These are phyloP conservation scores for Schizochytrium sp. DNA, from an alignment of 108 stramenopile species.

Conservation along the genomic window DNA sequence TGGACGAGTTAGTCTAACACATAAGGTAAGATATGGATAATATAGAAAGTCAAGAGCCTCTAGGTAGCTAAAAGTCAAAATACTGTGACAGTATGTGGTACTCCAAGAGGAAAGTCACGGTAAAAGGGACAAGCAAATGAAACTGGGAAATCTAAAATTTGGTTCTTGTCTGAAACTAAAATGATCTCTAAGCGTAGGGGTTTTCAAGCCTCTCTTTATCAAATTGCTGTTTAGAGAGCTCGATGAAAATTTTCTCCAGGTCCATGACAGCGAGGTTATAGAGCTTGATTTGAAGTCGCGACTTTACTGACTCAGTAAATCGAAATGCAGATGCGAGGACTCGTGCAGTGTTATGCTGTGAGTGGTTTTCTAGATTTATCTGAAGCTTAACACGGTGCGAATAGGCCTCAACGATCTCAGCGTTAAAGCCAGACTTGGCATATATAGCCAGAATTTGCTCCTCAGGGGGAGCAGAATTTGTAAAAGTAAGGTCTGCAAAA, in stretches of 20 bases:
- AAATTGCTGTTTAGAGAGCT: conserved; percentile 45
- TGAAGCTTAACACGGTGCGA: conserved; percentile 29
- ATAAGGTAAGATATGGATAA: too few relatives aligned
- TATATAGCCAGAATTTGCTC: neutral
- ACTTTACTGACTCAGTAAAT: conserved; percentile 26
- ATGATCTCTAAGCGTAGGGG: too few relatives aligned
- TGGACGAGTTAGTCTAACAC: too few relatives aligned
- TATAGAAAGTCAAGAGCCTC: too few relatives aligned
- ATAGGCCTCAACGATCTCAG: neutral
- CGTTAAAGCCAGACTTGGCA: conserved; percentile 28
- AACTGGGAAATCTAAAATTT: too few relatives aligned
- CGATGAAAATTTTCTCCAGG: conserved; percentile 57
- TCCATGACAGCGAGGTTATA: conserved; percentile 49
- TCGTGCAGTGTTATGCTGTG: neutral
- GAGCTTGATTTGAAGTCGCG: neutral
- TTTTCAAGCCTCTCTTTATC: neutral
- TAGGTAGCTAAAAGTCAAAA: too few relatives aligned
- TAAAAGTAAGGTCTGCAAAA: conserved; percentile 37
- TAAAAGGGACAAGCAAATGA: too few relatives aligned
- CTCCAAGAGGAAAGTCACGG: too few relatives aligned
- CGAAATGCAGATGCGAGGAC: conserved; percentile 35
- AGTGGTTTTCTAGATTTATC: neutral
- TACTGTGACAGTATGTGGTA: too few relatives aligned
- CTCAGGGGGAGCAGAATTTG: too few relatives aligned
- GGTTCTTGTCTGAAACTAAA: too few relatives aligned